phyloP scores from a whole-genome alignment of 2,329 filamentous ascomycete species.

The Arthroderma uncinatum region DNA sequence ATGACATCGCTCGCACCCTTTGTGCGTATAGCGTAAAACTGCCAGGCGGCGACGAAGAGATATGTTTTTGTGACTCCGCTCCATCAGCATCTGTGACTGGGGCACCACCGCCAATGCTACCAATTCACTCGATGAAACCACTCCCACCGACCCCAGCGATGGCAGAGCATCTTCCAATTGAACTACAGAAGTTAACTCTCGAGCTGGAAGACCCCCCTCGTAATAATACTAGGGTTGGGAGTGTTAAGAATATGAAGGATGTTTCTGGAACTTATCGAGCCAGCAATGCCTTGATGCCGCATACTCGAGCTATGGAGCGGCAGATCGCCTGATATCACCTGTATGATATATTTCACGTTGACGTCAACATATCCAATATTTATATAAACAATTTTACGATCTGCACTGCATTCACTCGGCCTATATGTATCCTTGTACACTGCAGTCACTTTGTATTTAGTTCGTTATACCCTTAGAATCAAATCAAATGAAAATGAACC shows the following conservation, averaged over 20 bases:
- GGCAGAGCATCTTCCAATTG: slow-evolving; percentile 12
- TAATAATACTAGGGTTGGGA: not conserved
- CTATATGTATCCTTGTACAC: no score
- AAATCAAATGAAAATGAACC: no score
- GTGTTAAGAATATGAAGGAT: slow-evolving; percentile 15
- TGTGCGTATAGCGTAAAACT: slow-evolving; percentile 59
- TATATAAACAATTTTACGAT: no score
- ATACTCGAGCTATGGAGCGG: slow-evolving; percentile 28
- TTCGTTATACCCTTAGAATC: no score
- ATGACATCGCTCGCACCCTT: slow-evolving; percentile 72
- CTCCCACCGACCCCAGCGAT: not conserved
- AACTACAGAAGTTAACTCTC: slow-evolving; percentile 12
- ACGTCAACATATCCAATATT: no score
- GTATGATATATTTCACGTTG: not conserved
- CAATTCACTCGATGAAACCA: not conserved
- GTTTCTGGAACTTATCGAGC: slow-evolving; percentile 17
- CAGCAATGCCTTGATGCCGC: slow-evolving; percentile 21
- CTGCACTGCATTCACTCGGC: no score
- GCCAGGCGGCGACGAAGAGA: slow-evolving; percentile 40
- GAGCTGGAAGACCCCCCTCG: slow-evolving; percentile 8
- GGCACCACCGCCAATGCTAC: not conserved
- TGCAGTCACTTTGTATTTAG: no score
- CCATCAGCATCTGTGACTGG: not conserved
- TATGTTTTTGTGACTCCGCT: not conserved
- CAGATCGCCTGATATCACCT: slow-evolving; percentile 27